Evolutionary conservation across 1,284 basidiomycete genomes (phyloP), one percentile per base, ranked within the genome.

Genomic region (Malassezia japonica): DNA sequence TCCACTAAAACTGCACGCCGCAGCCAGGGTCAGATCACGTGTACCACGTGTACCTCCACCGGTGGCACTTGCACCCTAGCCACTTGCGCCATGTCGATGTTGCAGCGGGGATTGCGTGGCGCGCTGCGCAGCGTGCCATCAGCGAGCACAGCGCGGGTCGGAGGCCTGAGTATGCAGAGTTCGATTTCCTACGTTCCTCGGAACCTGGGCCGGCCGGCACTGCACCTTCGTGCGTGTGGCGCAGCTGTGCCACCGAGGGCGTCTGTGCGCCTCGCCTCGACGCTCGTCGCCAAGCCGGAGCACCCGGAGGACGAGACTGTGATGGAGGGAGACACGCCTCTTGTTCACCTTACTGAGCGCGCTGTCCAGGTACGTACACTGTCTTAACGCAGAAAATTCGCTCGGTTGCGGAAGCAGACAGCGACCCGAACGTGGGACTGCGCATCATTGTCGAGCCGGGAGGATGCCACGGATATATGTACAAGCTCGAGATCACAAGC

Each of bases 381-480:
- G n/a, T n/a, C n/a, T n/a, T n/a, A n/a, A n/a, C n/a, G n/a, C n/a
- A 49, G 24, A 63, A 67, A 43, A 57, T 69, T 10, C 34, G 47
- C 32, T 59, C 55, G 18, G 58, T 66, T 21, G 58, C 65, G 5
- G 55, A 76, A 31, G 76, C 80, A 13, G 79, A 84, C 61, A 75
- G 78, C 6, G 79, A 84, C 60, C 72, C 80, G 0, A 64, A 79
- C 25, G 78, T 84, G 18, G 83, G 82, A 1, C 76, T 91, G 13
- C 78, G 87, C 54, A 78, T 92, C 62, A 76, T 81, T 0, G 85
- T 92, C 21, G 87, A 90, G 68, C 86, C 84, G 3, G 88, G 88
- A 15, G 89, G 88, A 31, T 91, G 88, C 65, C 87, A 92, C 64
- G 88, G 88, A 27, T 91, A 91, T 67, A 86, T 91, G 67, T 91